Base-by-base conservation (phyloP, 2,329 filamentous ascomycete genomes). In the Sordariomycetes sp. region DNA sequence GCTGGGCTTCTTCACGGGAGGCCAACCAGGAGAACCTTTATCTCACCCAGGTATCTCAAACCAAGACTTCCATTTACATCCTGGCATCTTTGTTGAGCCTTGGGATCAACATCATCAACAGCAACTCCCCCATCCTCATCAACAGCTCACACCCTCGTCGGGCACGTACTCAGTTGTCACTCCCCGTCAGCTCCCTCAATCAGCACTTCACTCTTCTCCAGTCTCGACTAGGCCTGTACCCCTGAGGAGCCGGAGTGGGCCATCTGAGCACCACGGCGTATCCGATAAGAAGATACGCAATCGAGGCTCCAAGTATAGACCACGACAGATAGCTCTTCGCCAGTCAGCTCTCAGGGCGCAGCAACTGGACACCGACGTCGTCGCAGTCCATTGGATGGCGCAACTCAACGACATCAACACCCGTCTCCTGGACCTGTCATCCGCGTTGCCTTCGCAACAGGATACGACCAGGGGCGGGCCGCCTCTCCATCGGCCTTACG, bases 321-420 rank as follows among this genome's bases (percentile, higher is more conserved):
- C 48, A 1, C 45, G 54, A 20, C 55, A 58, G 20, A 60, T 61
- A 39, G 46, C 51, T 21, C 41, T 58, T 21, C 38, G 44, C 21
- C 45, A 49, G 36, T 9, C 9, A 9, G 23, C 23, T 25, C 23
- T 25, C 9, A 25, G 23, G n/a, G 9, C 41, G 43, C 34, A 32
- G 32, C 21, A 36, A 45, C 42, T 33, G 43, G 20, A 30, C 42
- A 28, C 39, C 42, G 20, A 32, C 30, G 20, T 11, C 10, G 11
- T 34, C 23, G 21, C 32, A 7, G 30, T 51, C 36, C 47, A 53
- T 49, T 59, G 54, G 51, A 61, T 61, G 58, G 51, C 57, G 39
- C 55, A 57, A 39, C 46, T 63, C 36, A 54, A 54, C 18, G 50
- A 58, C 31, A 52, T 62, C 40, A 59, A 60, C 42, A 46, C 54